These are phyloP conservation scores for Laburnicola sp. DNA, from an alignment of 2,329 filamentous ascomycete species.

Conservation along the genomic window DNA sequence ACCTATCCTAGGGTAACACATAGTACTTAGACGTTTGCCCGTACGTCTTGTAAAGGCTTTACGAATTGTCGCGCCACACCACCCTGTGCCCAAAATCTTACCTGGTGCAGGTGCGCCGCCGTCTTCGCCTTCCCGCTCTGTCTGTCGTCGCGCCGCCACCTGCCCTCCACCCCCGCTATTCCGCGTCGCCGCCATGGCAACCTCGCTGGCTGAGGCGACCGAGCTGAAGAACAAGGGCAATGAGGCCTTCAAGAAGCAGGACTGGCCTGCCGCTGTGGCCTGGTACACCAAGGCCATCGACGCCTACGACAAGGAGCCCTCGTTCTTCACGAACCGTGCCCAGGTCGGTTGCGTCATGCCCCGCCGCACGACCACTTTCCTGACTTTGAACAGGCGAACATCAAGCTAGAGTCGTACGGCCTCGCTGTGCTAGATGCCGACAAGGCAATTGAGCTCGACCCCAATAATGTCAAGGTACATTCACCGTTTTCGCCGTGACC, in stretches of 20 bases:
- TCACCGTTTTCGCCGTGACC: not conserved
- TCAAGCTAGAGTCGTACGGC: conserved; percentile 93
- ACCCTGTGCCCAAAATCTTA: too few relatives aligned
- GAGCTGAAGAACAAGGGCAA: conserved; percentile 94
- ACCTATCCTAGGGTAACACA: too few relatives aligned
- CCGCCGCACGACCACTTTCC: conserved; percentile 27
- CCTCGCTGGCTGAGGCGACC: conserved; percentile 67
- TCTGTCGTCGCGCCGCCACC: conserved; percentile 12
- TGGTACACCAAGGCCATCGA: conserved; percentile 88
- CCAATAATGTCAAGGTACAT: conserved; percentile 80
- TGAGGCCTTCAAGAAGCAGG: conserved; percentile 83
- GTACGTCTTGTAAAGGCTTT: too few relatives aligned
- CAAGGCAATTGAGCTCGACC: conserved; percentile 87
- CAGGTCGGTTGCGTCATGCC: conserved; percentile 64
- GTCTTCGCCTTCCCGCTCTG: conserved; percentile 22
- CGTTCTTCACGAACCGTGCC: conserved; percentile 92
- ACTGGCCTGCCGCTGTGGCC: conserved; percentile 81
- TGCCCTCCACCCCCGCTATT: conserved; percentile 18
- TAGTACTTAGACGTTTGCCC: too few relatives aligned
- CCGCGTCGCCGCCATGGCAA: conserved; percentile 36
- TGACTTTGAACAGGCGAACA: conserved; percentile 69
- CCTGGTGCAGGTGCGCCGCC: too few relatives aligned
- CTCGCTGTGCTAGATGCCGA: conserved; percentile 90
- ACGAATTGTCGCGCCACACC: too few relatives aligned
- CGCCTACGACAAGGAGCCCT: conserved; percentile 77